These are phyloP conservation scores for Citrus trifoliata DNA, from an alignment of 345 rosid species.

Conservation along the genomic window DNA sequence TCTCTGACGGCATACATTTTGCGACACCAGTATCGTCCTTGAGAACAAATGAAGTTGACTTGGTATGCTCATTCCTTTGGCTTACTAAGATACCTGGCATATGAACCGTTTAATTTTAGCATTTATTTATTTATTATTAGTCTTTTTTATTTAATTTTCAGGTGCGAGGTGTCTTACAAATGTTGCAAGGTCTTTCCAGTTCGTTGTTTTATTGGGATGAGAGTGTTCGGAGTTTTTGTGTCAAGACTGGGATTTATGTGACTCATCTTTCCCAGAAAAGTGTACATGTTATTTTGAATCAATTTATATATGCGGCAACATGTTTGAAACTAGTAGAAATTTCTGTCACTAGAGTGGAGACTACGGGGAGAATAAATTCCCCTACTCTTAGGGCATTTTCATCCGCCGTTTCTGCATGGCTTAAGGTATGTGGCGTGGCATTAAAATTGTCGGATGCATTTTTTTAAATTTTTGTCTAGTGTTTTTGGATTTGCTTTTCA, in stretches of 20 bases:
- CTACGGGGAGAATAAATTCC: constrained; percentile 30
- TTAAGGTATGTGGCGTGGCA: constrained; percentile 42
- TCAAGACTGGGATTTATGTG: constrained; percentile 50
- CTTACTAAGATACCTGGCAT: background rate
- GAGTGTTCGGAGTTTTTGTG: constrained; percentile 32
- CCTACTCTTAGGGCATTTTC: constrained; percentile 83
- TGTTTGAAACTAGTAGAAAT: constrained; percentile 70
- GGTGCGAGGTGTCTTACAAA: constrained; percentile 64
- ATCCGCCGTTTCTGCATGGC: constrained; percentile 64
- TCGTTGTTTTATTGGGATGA: constrained; percentile 65
- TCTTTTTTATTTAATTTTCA: constrained; percentile 8
- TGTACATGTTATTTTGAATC: constrained; percentile 53
- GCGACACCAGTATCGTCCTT: constrained; percentile 32
- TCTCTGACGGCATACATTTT: constrained; percentile 33
- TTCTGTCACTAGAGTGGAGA: constrained; percentile 35
- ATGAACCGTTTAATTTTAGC: background rate
- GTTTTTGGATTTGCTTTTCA: background rate
- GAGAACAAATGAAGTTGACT: constrained; percentile 55
- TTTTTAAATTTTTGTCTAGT: background rate
- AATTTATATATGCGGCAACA: constrained; percentile 66
- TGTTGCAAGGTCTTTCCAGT: constrained; percentile 78
- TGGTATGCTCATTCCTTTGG: constrained; percentile 32
- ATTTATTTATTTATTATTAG: background rate
- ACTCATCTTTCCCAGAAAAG: constrained; percentile 70
- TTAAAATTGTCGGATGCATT: background rate